Evolutionary conservation across 768 basidiomycete genomes (phyloP).

Genomic region (Terana coerulea): DNA sequence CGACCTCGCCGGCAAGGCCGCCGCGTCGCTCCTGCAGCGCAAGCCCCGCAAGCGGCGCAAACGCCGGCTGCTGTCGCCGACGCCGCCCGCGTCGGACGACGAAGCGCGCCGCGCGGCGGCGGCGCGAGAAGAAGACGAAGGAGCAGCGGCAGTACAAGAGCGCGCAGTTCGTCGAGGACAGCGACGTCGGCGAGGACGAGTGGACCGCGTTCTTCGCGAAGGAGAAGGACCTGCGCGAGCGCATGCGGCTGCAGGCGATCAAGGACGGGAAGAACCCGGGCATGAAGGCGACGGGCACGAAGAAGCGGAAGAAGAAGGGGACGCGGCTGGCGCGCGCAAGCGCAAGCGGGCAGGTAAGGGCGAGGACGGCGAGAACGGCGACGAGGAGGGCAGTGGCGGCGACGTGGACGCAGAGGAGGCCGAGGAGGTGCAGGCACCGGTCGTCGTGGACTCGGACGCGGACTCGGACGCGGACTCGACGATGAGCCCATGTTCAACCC

Average conservation of each 20-base stretch:
- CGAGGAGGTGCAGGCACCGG: neutral
- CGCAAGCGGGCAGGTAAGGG: slow-evolving; percentile 35
- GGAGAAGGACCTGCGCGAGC: slow-evolving; percentile 61
- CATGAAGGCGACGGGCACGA: slow-evolving; percentile 47
- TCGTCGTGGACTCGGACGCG: slow-evolving; percentile 9
- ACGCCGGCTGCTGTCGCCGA: slow-evolving; percentile 35
- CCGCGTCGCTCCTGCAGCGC: slow-evolving; percentile 66
- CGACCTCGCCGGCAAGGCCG: slow-evolving; percentile 74
- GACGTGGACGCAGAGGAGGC: neutral
- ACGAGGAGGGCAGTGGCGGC: slow-evolving; percentile 15
- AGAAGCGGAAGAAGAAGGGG: slow-evolving; percentile 50
- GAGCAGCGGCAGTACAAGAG: slow-evolving; percentile 80
- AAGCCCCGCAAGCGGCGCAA: slow-evolving; percentile 48
- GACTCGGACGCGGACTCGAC: slow-evolving; percentile 22
- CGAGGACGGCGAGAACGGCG: slow-evolving; percentile 33
- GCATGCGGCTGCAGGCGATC: slow-evolving; percentile 37
- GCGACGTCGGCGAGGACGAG: slow-evolving; percentile 78
- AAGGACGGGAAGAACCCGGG: slow-evolving; percentile 39
- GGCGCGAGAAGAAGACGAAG: slow-evolving; percentile 48
- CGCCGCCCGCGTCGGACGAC: slow-evolving; percentile 41
- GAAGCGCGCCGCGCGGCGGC: slow-evolving; percentile 34
- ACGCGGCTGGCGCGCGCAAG: slow-evolving; percentile 47
- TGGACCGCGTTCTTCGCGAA: slow-evolving; percentile 79
- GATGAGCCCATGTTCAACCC: slow-evolving; percentile 23
- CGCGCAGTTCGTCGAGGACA: slow-evolving; percentile 89